Evolutionary conservation across 2,329 filamentous ascomycete species (phyloP).

Genomic region (Colletotrichum spaethianum): DNA sequence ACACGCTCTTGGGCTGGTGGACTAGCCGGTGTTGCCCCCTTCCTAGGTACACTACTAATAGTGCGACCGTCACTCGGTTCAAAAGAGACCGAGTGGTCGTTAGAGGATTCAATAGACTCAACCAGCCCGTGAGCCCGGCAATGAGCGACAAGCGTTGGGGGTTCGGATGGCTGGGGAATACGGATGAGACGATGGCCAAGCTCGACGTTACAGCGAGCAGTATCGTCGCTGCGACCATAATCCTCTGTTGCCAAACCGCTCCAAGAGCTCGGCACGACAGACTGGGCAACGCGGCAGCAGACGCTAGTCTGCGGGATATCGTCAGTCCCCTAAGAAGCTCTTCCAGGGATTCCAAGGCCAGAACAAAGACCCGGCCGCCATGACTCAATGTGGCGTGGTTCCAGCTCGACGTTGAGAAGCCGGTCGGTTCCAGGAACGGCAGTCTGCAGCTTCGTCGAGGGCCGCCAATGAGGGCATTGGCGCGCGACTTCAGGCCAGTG

Average conservation of each 20-base stretch:
- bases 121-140: not conserved
- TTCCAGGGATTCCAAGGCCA: not conserved
- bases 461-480: slow-evolving; percentile 1
- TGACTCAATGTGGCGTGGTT: slow-evolving; percentile 37
- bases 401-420: slow-evolving; percentile 25
- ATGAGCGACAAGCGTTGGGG: not conserved
- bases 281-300: not conserved
- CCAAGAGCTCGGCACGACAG: not conserved
- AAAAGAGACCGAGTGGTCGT: slow-evolving; percentile 1
- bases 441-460: not conserved
- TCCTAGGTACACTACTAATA: not conserved
- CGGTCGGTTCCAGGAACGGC: slow-evolving; percentile 29
- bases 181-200: not conserved
- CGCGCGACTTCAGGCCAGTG: slow-evolving; percentile 7
- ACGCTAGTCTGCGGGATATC: slow-evolving; percentile 16
- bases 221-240: not conserved
- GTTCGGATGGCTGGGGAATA: not conserved
- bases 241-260: not conserved
- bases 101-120: not conserved
- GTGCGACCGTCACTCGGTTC: not conserved
- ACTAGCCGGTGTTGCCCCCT: not conserved
- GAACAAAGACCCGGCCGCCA: slow-evolving; percentile 28
- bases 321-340: slow-evolving; percentile 1
- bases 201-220: not conserved
- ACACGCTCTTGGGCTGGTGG: not conserved